Percentiles rank a stretch among this genome's conserved stretches.
phyloP scores from a whole-genome alignment of 2,329 filamentous ascomycete genomes.

The Cladosporium sp. region DNA sequence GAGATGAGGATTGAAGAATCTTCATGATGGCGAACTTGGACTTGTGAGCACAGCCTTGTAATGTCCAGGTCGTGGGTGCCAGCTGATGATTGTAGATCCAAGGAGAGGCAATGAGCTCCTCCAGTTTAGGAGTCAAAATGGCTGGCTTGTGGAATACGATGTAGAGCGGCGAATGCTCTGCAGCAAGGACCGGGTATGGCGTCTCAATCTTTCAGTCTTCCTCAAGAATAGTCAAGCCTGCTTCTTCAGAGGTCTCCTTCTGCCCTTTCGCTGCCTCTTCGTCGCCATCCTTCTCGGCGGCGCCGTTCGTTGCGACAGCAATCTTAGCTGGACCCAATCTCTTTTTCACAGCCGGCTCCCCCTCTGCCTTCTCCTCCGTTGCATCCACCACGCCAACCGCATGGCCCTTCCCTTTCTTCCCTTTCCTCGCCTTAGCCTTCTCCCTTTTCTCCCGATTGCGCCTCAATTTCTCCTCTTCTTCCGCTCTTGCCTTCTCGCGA shows the following conservation, averaged over 20 bases:
- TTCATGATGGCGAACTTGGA: too few species aligned
- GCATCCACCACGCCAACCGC: constrained; percentile 16
- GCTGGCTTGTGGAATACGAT: too few species aligned
- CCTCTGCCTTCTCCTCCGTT: constrained; percentile 15
- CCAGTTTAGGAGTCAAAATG: too few species aligned
- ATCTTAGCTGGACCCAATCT: constrained; percentile 30
- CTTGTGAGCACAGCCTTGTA: too few species aligned
- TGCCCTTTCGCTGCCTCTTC: constrained; percentile 27
- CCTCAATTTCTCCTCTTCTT: constrained; percentile 72
- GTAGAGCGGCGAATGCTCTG: too few species aligned
- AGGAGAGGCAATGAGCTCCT: too few species aligned
- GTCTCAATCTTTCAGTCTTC: constrained; percentile 62
- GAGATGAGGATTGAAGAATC: too few species aligned
- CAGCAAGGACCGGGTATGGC: too few species aligned
- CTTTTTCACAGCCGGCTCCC: constrained; percentile 25
- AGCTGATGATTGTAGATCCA: too few species aligned
- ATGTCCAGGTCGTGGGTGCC: too few species aligned
- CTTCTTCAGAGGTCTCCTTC: constrained; percentile 36
- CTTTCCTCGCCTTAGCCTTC: constrained; percentile 63
- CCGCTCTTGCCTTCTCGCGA: constrained; percentile 56
- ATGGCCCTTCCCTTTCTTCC: constrained; percentile 38
- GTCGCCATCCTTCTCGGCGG: constrained; percentile 22
- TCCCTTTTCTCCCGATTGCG: constrained; percentile 75
- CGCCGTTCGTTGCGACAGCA: constrained; percentile 17
- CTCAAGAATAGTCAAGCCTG: constrained; percentile 75